Conservation (phyloP, 176 grass and related monocot genomes). For the Alopecurus myosuroides region DNA sequence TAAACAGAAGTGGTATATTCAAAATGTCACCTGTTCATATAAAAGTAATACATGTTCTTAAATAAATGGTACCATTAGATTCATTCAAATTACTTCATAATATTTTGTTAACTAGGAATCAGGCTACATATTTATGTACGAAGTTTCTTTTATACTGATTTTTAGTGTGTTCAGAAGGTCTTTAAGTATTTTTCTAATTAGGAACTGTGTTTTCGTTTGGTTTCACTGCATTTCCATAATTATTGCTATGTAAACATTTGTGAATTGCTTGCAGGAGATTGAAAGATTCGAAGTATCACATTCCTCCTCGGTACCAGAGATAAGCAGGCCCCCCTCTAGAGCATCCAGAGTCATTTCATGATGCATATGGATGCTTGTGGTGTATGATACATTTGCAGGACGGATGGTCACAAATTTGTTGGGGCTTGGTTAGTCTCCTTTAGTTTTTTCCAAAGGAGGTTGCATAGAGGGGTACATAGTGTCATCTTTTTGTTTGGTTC, state of each 20-base stretch:
- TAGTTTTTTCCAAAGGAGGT: constrained; percentile 60
- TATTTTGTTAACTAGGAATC: not conserved
- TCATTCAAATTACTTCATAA: not conserved
- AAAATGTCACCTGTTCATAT: too few species aligned
- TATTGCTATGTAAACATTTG: constrained; percentile 16
- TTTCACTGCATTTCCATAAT: not conserved
- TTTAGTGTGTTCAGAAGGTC: not conserved
- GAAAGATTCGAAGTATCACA: constrained; percentile 66
- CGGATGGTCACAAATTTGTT: constrained; percentile 40
- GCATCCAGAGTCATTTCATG: constrained; percentile 53
- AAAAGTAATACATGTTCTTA: too few species aligned
- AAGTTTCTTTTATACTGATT: not conserved
- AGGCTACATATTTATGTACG: not conserved
- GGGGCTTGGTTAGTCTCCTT: constrained; percentile 59
- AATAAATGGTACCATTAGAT: not conserved
- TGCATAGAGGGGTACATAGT: constrained; percentile 83
- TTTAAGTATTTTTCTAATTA: not conserved
- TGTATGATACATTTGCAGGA: constrained; percentile 36
- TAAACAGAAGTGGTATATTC: not conserved
- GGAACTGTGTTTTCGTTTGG: not conserved
- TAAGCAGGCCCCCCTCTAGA: constrained; percentile 56
- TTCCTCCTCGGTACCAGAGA: constrained; percentile 49
- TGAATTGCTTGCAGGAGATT: constrained; percentile 62
- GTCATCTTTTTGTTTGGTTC: constrained; percentile 59
- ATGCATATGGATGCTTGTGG: constrained; percentile 40